phyloP scores from a whole-genome alignment of 2,329 filamentous ascomycete genomes.

The Botrytis squamosa region DNA sequence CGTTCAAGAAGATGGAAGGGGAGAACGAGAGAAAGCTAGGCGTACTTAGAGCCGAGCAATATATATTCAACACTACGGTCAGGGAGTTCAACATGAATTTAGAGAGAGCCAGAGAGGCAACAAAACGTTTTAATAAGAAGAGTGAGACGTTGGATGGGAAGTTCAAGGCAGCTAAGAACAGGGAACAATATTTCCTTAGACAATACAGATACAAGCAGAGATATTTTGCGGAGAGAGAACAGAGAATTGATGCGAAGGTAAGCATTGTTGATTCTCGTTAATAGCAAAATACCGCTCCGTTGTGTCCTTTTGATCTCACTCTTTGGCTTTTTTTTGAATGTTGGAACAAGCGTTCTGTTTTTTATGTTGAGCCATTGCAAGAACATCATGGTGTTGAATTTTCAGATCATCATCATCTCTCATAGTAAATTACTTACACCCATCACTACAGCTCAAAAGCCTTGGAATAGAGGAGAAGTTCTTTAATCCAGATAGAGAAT shows the following conservation, averaged over 20 bases:
- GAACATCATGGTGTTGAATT: neutral
- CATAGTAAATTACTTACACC: neutral
- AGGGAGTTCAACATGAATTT: neutral
- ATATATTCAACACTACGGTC: neutral
- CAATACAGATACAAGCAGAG: neutral
- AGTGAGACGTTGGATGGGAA: neutral
- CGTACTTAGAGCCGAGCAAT: neutral
- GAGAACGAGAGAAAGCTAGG: neutral
- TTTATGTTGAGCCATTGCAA: accelerated
- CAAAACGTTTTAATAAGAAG: neutral
- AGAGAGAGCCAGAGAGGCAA: neutral
- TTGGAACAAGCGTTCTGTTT: neutral
- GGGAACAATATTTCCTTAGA: neutral
- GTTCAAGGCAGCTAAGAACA: neutral
- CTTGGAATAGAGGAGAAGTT: neutral
- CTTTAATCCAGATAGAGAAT: neutral
- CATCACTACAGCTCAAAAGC: neutral
- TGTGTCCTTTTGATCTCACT: neutral
- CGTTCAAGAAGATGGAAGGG: neutral
- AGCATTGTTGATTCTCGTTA: neutral
- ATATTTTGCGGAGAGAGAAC: neutral
- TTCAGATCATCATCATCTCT: too few species aligned
- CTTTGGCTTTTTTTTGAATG: neutral
- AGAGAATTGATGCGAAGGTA: neutral
- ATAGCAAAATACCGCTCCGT: neutral